Evolutionary conservation across 805 yeast species (phyloP), one percentile per base, ranked within the genome.

Genomic region (Tanozyma kutaoensis): DNA sequence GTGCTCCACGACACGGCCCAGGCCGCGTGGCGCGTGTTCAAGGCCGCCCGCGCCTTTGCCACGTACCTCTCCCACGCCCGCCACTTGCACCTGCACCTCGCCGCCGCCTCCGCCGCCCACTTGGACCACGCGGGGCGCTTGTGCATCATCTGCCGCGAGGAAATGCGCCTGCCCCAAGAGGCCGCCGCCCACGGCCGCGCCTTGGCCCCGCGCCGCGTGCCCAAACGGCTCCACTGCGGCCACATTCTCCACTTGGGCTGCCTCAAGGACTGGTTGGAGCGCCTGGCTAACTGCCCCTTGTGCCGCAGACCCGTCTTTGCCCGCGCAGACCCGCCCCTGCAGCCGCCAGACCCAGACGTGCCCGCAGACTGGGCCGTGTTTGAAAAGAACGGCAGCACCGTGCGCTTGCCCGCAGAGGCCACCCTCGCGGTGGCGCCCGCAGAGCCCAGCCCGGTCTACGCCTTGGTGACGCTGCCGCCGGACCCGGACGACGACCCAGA

Each of bases 81-180:
- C 26, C 69, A 73, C 39, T 55, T 91, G 42, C 84, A 79, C 35
- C 57, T 62, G 15, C 70, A 66, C 35, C 58, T 91, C 27, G 54
- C 56, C 6, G 66, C 71, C 33, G 93, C 95, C 3, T 56, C 75
- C 1, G 58, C 49, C 9, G 68, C 55, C 16, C 86, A 80, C 24
- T 57, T 80, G 31, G 66, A 34, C 2, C 39, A 55, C 5, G 62
- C 72, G 12, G 74, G 69, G 35, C 77, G 76, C 53, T 58, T 46
- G 45, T 80, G 98, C 52, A 84, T 84, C 34, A 78, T 88, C 22
- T 88, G 98, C 53, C 72, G 94, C 40, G 97, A 91, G 39, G 94
- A 82, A 34, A 77, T 88, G 88, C 48, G 60, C 5, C 44, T 72
- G 1, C 57, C 48, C 3, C 63, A 49, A 32, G 40, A 57, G 40